These are phyloP conservation scores for Breviolum minutum DNA, from an alignment of 73 alveolate species.

Conservation along the genomic window DNA sequence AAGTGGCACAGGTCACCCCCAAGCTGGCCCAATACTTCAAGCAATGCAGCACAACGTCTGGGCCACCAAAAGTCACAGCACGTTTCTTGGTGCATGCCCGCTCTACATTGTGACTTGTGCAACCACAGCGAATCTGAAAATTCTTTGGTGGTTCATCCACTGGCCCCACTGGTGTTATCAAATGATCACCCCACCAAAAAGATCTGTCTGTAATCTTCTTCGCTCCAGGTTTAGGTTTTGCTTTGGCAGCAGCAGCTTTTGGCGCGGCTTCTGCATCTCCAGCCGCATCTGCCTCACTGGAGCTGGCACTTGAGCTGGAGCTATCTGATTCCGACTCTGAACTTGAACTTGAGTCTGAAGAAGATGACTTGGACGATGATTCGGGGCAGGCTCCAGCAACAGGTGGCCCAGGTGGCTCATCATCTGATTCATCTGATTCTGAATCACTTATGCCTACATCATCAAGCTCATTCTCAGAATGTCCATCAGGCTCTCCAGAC, in stretches of 20 bases:
- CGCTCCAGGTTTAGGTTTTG: not conserved
- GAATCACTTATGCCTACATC: not conserved
- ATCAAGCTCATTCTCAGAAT: too few species aligned
- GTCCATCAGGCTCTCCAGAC: not conserved
- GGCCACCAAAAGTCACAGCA: conserved; percentile 12
- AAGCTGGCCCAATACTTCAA: conserved; percentile 55
- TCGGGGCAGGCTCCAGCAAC: too few species aligned
- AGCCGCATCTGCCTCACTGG: too few species aligned
- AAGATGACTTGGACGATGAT: not conserved
- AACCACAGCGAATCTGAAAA: conserved; percentile 13
- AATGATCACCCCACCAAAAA: conserved; percentile 15
- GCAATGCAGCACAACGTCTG: conserved; percentile 18
- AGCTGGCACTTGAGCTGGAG: too few species aligned
- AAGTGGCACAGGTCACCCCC: not conserved
- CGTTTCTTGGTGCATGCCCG: conserved; percentile 50
- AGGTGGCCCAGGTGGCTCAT: not conserved
- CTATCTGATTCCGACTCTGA: not conserved
- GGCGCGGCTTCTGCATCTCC: not conserved
- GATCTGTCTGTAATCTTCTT: not conserved
- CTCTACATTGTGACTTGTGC: not conserved
- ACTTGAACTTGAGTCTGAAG: not conserved
- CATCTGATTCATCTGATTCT: not conserved
- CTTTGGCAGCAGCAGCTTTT: not conserved
- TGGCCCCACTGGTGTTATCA: conserved; percentile 32
- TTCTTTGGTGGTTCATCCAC: not conserved